phyloP scores from a whole-genome alignment of 179 eudicot genomes.

The Drosera spatulata region DNA sequence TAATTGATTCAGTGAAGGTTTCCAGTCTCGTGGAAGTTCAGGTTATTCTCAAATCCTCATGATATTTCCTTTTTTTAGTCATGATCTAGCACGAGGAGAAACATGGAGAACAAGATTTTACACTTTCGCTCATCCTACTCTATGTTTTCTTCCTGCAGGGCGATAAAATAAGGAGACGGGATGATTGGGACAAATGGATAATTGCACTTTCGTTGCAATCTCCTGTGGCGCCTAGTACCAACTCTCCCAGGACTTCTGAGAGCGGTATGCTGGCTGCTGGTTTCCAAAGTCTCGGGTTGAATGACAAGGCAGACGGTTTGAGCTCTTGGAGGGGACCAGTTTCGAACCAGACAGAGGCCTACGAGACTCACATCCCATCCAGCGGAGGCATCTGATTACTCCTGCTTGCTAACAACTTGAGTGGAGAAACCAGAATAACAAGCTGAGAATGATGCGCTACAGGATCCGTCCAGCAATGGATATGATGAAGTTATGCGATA shows the following conservation, averaged over 20 bases:
- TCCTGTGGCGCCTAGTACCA: slow-evolving; percentile 24
- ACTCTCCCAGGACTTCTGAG: slow-evolving; percentile 1
- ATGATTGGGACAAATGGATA: slow-evolving; percentile 64
- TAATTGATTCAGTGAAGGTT: slow-evolving; percentile 46
- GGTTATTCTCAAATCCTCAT: slow-evolving; percentile 23
- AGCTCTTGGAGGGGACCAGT: not conserved
- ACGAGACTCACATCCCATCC: no score
- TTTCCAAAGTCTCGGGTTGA: slow-evolving; percentile 34
- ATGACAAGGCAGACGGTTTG: slow-evolving; percentile 20
- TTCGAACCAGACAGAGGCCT: not conserved
- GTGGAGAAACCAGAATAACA: no score
- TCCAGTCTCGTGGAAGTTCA: slow-evolving; percentile 71
- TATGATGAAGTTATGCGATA: no score
- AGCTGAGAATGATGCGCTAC: no score
- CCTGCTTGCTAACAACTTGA: no score
- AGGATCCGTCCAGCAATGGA: no score
- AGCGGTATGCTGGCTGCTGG: slow-evolving; percentile 12
- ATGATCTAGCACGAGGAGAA: not conserved
- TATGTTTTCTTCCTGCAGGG: slow-evolving; percentile 33
- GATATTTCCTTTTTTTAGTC: not conserved
- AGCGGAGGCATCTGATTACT: no score
- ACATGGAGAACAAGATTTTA: not conserved
- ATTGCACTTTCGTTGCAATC: slow-evolving; percentile 39
- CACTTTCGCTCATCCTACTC: not conserved
- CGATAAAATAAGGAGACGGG: slow-evolving; percentile 61